Evolutionary conservation across 140 eudicot genomes (phyloP), one percentile per base, ranked within the genome.

Genomic region (Cichorium intybus): DNA sequence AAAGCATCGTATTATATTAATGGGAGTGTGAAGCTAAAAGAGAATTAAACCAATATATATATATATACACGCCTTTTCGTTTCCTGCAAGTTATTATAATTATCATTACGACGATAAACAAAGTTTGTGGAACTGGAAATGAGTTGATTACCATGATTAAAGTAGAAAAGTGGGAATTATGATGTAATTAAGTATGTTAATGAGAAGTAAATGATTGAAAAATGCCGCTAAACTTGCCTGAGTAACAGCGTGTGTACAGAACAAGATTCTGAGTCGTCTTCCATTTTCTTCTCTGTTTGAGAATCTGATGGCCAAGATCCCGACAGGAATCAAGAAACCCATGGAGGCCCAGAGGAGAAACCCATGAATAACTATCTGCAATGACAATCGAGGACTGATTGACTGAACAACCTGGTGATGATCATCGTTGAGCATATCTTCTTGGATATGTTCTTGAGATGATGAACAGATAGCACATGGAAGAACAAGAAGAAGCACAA

Each of bases 281-380:
- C 76, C 82, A 54, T 53, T 52, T 57, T 84, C 72, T 16, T 74
- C 81, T 68, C 71, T 59, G 21, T 77, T 85, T 15, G 90, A 76
- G 72, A 93, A 66, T 81, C 97, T 84, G 49, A 93, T 88, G 15
- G 65, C 54, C 21, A 93, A 79, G 48, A 84, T 76, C 37, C 97
- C 99, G 15, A 80, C 20, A 1, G 99, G 99, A 77, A 76, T 85
- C 66, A 93, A 79, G 78, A 85, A 81, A 14, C 99, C 99, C 94
- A 86, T 70, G 7, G 99, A 93, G 60, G 81, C 88, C 99, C 99
- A 93, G 4, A 93, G 76, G 3, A 93, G 82, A 70, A 88, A 62
- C 55, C 90, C 99, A 59, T 93, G 97, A 50, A 78, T 65, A 17
- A 75, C 21, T 49, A 75, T 68, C 60, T 75, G 74, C 62, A 7